These are phyloP conservation scores for Ceratocystis albifundus DNA, from an alignment of 2,329 filamentous ascomycete genomes.

Conservation along the genomic window DNA sequence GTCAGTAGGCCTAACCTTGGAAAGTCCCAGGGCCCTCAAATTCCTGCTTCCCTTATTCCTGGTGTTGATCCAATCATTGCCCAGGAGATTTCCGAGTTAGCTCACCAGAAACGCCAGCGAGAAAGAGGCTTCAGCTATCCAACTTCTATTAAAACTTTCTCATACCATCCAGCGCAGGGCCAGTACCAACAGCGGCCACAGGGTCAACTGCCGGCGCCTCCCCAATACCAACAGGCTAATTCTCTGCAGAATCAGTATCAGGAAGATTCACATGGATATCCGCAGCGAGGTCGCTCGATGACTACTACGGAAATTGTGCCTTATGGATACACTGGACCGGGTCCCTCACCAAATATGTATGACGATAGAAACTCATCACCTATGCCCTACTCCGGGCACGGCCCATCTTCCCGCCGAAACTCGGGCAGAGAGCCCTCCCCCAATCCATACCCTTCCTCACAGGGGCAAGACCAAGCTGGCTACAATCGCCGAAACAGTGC, in stretches of 20 bases:
- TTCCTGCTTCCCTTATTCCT: slow-evolving; percentile 50
- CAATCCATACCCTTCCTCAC: slow-evolving; percentile 13
- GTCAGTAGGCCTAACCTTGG: slow-evolving; percentile 14
- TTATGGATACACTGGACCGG: slow-evolving; percentile 21
- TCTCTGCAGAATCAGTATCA: slow-evolving; percentile 7
- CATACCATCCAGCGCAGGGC: slow-evolving; percentile 28
- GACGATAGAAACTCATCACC: slow-evolving; percentile 1
- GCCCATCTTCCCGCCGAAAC: slow-evolving; percentile 16
- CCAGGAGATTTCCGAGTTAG: slow-evolving; percentile 46
- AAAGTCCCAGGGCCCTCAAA: slow-evolving; percentile 29
- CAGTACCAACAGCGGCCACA: slow-evolving; percentile 27
- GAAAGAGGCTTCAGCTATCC: slow-evolving; percentile 37
- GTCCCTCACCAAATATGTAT: slow-evolving; percentile 15
- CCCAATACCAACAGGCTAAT: slow-evolving; percentile 7
- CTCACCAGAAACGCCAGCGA: slow-evolving; percentile 43
- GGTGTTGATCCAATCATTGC: slow-evolving; percentile 47
- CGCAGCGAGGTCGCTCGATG: slow-evolving; percentile 19
- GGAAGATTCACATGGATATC: not conserved
- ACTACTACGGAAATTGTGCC: slow-evolving; percentile 22
- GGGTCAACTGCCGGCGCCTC: slow-evolving; percentile 23
- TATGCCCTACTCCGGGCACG: not conserved
- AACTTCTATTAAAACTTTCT: slow-evolving; percentile 29
- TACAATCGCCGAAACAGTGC: slow-evolving; percentile 16
- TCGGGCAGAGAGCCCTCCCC: slow-evolving; percentile 5
- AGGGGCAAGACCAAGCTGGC: slow-evolving; percentile 13